A percentile compares a stretch with the other conserved stretches of the same genome.
These are phyloP conservation scores for Blastobotrys capitulatus DNA, from an alignment of 1,139 yeast genomes.

Conservation along the genomic window DNA sequence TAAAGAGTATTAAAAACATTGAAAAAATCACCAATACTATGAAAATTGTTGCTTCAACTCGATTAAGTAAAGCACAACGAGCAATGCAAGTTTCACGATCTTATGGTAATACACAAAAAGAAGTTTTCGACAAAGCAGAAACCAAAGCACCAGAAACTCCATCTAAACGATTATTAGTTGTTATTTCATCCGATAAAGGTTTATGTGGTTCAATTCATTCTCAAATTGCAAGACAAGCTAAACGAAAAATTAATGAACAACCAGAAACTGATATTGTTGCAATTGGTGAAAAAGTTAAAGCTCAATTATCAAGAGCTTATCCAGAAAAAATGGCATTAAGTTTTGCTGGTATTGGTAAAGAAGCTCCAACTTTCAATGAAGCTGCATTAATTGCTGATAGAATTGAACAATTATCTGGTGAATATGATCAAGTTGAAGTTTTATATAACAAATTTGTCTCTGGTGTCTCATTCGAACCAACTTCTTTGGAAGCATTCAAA, in stretches of 20 bases:
- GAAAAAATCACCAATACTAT: slow-evolving; percentile 99
- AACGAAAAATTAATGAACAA: slow-evolving; percentile 55
- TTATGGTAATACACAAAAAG: slow-evolving; percentile 74
- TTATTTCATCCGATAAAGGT: slow-evolving; percentile 95
- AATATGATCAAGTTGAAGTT: slow-evolving; percentile 74
- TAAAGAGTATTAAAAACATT: slow-evolving; percentile 96
- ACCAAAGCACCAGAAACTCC: slow-evolving; percentile 49
- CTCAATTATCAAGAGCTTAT: slow-evolving; percentile 81
- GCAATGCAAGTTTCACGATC: slow-evolving; percentile 89
- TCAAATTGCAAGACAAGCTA: slow-evolving; percentile 84
- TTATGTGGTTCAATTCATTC: slow-evolving; percentile 98
- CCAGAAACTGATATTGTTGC: slow-evolving; percentile 79
- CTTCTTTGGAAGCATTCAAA: slow-evolving; percentile 60
- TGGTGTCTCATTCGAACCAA: slow-evolving; percentile 88
- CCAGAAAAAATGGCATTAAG: slow-evolving; percentile 64
- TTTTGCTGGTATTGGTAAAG: slow-evolving; percentile 90
- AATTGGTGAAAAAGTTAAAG: slow-evolving; percentile 90
- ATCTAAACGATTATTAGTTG: slow-evolving; percentile 64
- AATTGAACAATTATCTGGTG: slow-evolving; percentile 49
- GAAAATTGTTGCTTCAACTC: slow-evolving; percentile 98
- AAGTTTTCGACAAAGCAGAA: slow-evolving; percentile 78
- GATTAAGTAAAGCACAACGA: slow-evolving; percentile 92
- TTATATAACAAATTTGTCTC: slow-evolving; percentile 83
- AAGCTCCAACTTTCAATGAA: slow-evolving; percentile 90
- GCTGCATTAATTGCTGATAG: slow-evolving; percentile 86